phyloP scores from a whole-genome alignment of 2,329 filamentous ascomycete species.

The Colletotrichum sp. region DNA sequence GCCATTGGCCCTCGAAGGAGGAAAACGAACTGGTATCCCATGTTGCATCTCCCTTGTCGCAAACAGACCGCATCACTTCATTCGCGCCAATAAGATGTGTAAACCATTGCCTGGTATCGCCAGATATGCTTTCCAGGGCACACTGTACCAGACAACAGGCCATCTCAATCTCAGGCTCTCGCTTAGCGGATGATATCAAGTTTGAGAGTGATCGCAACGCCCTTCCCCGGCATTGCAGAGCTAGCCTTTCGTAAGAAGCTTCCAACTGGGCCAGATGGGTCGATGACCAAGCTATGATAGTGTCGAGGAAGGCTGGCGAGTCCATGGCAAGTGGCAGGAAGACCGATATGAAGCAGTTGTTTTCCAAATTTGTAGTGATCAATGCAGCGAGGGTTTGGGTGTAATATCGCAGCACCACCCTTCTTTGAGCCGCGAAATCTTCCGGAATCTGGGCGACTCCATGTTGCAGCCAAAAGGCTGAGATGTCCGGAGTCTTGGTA shows the following conservation, averaged over 20 bases:
- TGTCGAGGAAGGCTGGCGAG: neutral
- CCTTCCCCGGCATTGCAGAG: neutral
- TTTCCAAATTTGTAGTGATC: neutral
- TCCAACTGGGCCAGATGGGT: neutral
- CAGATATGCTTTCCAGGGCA: neutral
- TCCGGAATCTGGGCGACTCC: neutral
- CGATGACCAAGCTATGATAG: neutral
- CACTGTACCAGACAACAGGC: neutral
- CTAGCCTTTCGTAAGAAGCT: neutral
- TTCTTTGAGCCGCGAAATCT: neutral
- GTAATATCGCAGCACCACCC: neutral
- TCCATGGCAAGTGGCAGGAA: neutral
- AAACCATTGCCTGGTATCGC: neutral
- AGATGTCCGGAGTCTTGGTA: neutral
- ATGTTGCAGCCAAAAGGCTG: neutral
- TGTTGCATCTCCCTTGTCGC: neutral
- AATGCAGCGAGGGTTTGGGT: neutral
- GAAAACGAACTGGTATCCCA: neutral
- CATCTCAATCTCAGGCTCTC: neutral
- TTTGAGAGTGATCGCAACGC: neutral
- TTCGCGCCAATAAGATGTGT: neutral
- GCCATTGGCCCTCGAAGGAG: neutral
- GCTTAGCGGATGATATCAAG: neutral
- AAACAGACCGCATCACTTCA: neutral
- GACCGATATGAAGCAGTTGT: neutral